Evolutionary conservation across 73 alveolate species (phyloP), one percentile per base, ranked within the genome.

Genomic region (Paramecium sonneborni): DNA sequence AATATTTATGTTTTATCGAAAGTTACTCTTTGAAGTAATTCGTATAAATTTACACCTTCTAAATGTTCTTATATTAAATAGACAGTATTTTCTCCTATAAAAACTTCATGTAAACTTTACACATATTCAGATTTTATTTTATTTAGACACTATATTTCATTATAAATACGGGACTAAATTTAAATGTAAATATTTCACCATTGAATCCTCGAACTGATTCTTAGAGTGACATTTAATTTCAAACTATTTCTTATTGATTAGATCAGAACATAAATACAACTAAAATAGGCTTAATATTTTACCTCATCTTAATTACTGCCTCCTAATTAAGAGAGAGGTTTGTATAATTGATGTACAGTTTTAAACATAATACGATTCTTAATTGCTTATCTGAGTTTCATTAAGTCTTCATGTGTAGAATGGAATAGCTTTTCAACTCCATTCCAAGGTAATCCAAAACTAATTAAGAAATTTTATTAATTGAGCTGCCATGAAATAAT

Each of bases 71-170:
- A 62, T 23, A 62, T 62, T 62, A 62, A 62, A 62, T 62, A 62
- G 39, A 62, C 84, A 62, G 84, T 62, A 62, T 62, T 62, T 62
- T 62, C 84, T 3, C 84, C 84, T 30, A 46, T 30, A 62, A 30
- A 62, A 14, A 62, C 44, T 26, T 62, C 84, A 26, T 62, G 84
- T 26, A 62, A 62, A 9, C 11, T 62, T 62, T 62, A 62, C 1
- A 62, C 84, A 62, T 62, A 62, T 23, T 62, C 46, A 9, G 84
- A 62, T 62, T 62, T 62, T 26, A 62, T 62, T 62, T 62, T 26
- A 12, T 2, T 62, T 14, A 62, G 24, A 10, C 39, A 62, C 1
- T 62, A 30, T 62, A 62, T 62, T n/a, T 62, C 84, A 62, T 26
- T 62, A 30, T 21, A 32, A 62, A 62, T 62, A 12, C 84, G 84